phyloP scores from a whole-genome alignment of 331 rosid species.

The Malus hybrid region DNA sequence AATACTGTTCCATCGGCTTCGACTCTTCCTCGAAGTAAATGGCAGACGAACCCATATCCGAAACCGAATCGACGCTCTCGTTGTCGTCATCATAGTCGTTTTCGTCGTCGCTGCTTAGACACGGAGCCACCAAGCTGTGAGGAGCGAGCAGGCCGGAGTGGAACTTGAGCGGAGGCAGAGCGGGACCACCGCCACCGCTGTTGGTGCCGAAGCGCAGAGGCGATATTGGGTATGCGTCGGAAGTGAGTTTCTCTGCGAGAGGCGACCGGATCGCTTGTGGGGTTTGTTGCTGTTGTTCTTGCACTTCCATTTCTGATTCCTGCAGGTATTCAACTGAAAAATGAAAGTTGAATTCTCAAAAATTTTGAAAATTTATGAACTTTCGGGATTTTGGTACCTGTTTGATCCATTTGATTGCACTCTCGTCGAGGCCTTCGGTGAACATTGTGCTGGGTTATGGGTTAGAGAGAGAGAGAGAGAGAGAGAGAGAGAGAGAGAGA shows the following conservation, averaged over 20 bases:
- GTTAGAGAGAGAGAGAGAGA: background rate
- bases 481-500: background rate
- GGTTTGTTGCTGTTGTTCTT: conserved; percentile 14
- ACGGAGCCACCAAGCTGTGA: conserved; percentile 27
- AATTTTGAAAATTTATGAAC: background rate
- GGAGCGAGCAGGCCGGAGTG: conserved; percentile 50
- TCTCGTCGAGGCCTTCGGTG: conserved; percentile 90
- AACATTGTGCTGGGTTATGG: conserved; percentile 36
- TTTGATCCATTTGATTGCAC: conserved; percentile 80
- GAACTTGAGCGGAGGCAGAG: conserved; percentile 71
- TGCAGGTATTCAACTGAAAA: conserved; percentile 4
- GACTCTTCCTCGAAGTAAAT: conserved; percentile 49
- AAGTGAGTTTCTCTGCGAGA: conserved; percentile 31
- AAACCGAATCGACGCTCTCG: conserved; percentile 46
- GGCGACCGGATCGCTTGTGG: conserved; percentile 43
- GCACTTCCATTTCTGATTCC: conserved; percentile 40
- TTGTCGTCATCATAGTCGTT: conserved; percentile 30
- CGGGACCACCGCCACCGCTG: conserved; percentile 23
- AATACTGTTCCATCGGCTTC: conserved; percentile 25
- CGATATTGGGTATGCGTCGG: conserved; percentile 45
- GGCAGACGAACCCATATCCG: conserved; percentile 21
- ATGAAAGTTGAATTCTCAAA: background rate
- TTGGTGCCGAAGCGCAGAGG: conserved; percentile 31
- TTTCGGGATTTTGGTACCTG: conserved; percentile 32
- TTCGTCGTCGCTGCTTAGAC: conserved; percentile 3